Evolutionary conservation across 225 moss, liverwort and hornwort species (phyloP).

Genomic region (Pseudisothecium myosuroides): DNA sequence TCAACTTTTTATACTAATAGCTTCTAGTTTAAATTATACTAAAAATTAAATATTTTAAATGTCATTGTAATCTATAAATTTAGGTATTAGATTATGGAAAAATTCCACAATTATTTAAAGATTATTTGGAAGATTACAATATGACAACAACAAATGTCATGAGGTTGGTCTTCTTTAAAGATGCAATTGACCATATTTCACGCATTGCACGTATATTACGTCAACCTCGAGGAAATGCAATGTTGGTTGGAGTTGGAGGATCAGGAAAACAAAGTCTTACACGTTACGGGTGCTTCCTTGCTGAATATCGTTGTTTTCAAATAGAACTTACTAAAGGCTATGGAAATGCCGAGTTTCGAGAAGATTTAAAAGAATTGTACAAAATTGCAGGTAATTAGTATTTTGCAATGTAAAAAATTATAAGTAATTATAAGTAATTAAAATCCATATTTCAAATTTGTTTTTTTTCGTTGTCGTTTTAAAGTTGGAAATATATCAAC

Average conservation of each 20-base stretch:
- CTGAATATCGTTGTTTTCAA: constrained; percentile 73
- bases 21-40: too few species aligned
- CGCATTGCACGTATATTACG: constrained; percentile 59
- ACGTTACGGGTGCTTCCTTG: constrained; percentile 61
- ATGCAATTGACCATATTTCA: constrained; percentile 69
- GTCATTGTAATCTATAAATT: background rate
- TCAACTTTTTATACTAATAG: background rate
- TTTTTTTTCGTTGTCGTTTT: background rate
- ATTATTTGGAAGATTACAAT: constrained; percentile 86
- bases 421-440: accelerated
- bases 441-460: background rate
- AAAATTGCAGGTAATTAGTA: constrained; percentile 45
- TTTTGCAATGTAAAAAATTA: background rate
- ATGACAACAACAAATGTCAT: constrained; percentile 81
- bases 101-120: constrained; percentile 56
- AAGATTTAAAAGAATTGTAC: constrained; percentile 77
- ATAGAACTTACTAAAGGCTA: constrained; percentile 87
- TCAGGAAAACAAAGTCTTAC: constrained; percentile 95
- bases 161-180: constrained; percentile 83
- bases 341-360: constrained; percentile 68
- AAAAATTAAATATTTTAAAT: background rate
- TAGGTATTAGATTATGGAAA: constrained; percentile 55
- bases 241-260: constrained; percentile 90
- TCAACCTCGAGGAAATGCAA: constrained; percentile 89
- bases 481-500: background rate